A percentile compares a stretch with the other conserved stretches of the same genome.
phyloP scores from a whole-genome alignment of 2,329 filamentous ascomycete species.

The Cryphonectria naterciae region DNA sequence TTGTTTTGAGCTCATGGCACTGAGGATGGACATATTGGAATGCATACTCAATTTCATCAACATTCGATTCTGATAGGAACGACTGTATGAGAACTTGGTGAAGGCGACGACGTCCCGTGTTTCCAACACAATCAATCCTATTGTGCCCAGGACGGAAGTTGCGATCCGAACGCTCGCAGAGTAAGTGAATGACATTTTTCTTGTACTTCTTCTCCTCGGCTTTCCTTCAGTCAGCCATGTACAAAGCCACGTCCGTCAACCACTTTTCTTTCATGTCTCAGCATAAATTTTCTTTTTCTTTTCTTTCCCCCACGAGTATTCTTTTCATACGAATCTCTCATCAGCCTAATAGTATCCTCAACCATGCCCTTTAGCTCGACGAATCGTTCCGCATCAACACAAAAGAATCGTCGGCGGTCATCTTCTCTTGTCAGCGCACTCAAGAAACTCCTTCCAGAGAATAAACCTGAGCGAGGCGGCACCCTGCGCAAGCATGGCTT shows the following conservation, averaged over 20 bases:
- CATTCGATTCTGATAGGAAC: neutral
- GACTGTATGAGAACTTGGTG: neutral
- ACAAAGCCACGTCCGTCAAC: too few relatives aligned
- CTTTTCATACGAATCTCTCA: neutral
- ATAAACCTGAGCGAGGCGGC: constrained; percentile 54
- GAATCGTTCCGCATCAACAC: neutral
- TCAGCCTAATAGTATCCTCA: neutral
- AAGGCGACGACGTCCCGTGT: neutral
- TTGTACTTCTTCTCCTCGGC: neutral
- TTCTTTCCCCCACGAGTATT: neutral
- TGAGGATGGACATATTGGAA: constrained; percentile 1
- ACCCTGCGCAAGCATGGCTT: constrained; percentile 45
- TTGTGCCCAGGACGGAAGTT: neutral
- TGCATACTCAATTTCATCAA: neutral
- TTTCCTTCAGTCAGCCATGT: neutral
- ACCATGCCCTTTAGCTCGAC: constrained; percentile 1
- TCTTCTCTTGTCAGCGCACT: constrained; percentile 46
- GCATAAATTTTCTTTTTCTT: neutral
- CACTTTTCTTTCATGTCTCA: neutral
- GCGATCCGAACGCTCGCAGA: neutral
- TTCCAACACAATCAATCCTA: neutral
- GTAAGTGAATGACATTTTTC: neutral
- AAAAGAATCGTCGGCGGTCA: constrained; percentile 26
- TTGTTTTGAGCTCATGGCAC: neutral
- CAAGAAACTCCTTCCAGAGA: constrained; percentile 51